Conservation (phyloP, 306 rosid species). For the Adenanthera pavonina region DNA sequence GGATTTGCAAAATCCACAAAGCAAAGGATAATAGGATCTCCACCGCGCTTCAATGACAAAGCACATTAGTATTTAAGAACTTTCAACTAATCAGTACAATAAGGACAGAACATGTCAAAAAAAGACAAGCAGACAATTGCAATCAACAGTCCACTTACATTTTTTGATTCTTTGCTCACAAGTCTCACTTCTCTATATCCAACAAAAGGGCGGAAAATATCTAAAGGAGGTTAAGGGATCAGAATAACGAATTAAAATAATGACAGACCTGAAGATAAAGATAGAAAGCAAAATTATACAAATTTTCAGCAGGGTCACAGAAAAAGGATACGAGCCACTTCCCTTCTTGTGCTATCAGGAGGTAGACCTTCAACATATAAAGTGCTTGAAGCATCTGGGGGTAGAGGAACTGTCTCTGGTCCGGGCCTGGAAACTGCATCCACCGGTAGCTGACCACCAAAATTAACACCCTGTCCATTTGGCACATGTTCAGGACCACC, state of each 20-base stretch:
- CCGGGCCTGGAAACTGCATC: constrained; percentile 63
- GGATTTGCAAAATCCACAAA: constrained; percentile 86
- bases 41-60: constrained; percentile 70
- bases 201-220: constrained; percentile 89
- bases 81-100: constrained; percentile 26
- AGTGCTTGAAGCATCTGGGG: constrained; percentile 84
- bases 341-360: constrained; percentile 77
- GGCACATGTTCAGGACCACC: constrained; percentile 59
- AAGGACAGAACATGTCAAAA: constrained; percentile 23
- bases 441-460: constrained; percentile 64
- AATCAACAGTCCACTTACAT: constrained; percentile 53
- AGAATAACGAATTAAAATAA: constrained; percentile 18
- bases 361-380: constrained; percentile 94
- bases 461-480: constrained; percentile 55
- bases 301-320: constrained; percentile 30
- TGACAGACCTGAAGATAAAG: constrained; percentile 25
- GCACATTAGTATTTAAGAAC: constrained; percentile 35
- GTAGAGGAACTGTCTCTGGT: constrained; percentile 73
- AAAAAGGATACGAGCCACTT: constrained; percentile 91
- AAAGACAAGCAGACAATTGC: constrained; percentile 33
- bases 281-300: constrained; percentile 10
- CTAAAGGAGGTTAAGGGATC: constrained; percentile 52
- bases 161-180: constrained; percentile 83
- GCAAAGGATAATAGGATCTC: constrained; percentile 87
- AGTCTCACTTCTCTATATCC: constrained; percentile 47